Percentiles rank a stretch among this genome's conserved stretches.
These are phyloP conservation scores for Fusarium sp. DNA, from an alignment of 2,329 filamentous ascomycete genomes.

Conservation along the genomic window DNA sequence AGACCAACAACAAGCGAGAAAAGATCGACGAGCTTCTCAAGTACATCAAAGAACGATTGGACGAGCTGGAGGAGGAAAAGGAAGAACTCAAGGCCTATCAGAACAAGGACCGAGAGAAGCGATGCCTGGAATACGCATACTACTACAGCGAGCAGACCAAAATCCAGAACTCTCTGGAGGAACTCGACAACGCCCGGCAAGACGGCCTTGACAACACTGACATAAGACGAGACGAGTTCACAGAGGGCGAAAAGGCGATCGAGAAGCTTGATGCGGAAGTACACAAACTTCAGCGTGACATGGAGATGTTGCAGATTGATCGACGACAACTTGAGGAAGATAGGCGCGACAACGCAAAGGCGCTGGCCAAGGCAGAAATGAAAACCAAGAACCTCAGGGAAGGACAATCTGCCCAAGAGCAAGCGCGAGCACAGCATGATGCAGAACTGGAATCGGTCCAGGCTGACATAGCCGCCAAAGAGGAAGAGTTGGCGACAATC, in stretches of 20 bases:
- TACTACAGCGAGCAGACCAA: slow-evolving; percentile 89
- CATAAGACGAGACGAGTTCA: slow-evolving; percentile 80
- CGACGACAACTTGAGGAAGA: slow-evolving; percentile 91
- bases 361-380: slow-evolving; percentile 86
- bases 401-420: slow-evolving; percentile 81
- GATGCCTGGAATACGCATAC: slow-evolving; percentile 94
- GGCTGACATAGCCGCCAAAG: slow-evolving; percentile 78
- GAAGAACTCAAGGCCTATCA: slow-evolving; percentile 94
- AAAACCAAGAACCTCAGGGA: slow-evolving; percentile 86
- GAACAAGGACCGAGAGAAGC: slow-evolving; percentile 91
- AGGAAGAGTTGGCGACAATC: slow-evolving; percentile 80
- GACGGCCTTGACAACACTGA: slow-evolving; percentile 88
- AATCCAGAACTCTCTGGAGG: slow-evolving; percentile 81
- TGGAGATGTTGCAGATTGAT: slow-evolving; percentile 87
- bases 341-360: slow-evolving; percentile 82
- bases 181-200: slow-evolving; percentile 84
- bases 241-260: slow-evolving; percentile 83
- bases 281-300: slow-evolving; percentile 81
- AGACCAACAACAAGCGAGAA: slow-evolving; percentile 92
- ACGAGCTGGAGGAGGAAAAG: slow-evolving; percentile 95
- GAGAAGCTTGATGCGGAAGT: slow-evolving; percentile 82
- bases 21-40: slow-evolving; percentile 95
- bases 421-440: slow-evolving; percentile 77
- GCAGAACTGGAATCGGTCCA: slow-evolving; percentile 79
- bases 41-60: slow-evolving; percentile 90